A percentile compares a stretch with the other conserved stretches of the same genome.
Evolutionary conservation across 1,284 basidiomycete genomes (phyloP).

Genomic region (Wolfiporia cocos): DNA sequence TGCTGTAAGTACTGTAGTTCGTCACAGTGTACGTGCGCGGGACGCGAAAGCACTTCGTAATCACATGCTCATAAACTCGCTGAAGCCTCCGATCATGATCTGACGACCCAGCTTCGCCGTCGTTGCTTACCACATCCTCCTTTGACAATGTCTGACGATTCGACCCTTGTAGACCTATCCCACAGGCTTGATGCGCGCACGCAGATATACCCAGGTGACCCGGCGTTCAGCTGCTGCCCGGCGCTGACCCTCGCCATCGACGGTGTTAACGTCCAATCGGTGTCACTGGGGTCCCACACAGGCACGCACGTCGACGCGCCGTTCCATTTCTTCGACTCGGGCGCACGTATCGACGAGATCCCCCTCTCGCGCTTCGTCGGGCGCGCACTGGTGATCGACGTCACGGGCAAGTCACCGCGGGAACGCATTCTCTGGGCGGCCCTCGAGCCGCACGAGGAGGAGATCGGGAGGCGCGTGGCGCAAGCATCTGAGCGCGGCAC

Average conservation of each 20-base stretch:
- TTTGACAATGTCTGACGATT: too few relatives aligned
- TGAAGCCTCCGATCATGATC: too few relatives aligned
- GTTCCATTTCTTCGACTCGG: slow-evolving; percentile 55
- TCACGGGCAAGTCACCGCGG: slow-evolving; percentile 32
- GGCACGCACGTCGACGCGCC: slow-evolving; percentile 76
- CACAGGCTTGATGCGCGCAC: slow-evolving; percentile 38
- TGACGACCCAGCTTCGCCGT: too few relatives aligned
- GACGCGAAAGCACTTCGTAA: too few relatives aligned
- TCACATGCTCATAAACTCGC: too few relatives aligned
- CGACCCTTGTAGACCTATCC: slow-evolving; percentile 40
- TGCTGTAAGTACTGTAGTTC: too few relatives aligned
- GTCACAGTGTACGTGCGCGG: too few relatives aligned
- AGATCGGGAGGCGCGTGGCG: slow-evolving; percentile 14
- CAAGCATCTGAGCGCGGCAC: slow-evolving; percentile 7
- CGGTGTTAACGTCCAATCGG: slow-evolving; percentile 42
- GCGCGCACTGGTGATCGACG: slow-evolving; percentile 43
- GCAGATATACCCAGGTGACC: slow-evolving; percentile 51
- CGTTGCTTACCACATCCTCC: too few relatives aligned
- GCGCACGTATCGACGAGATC: slow-evolving; percentile 50
- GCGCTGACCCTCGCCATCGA: slow-evolving; percentile 24
- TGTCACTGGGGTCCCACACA: slow-evolving; percentile 50
- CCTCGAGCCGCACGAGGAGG: slow-evolving; percentile 29
- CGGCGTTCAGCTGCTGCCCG: slow-evolving; percentile 30
- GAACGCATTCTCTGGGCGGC: slow-evolving; percentile 48
- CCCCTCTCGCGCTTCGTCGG: slow-evolving; percentile 45